Base-by-base conservation (phyloP, 768 basidiomycete genomes). In the Harrya chromipes region DNA sequence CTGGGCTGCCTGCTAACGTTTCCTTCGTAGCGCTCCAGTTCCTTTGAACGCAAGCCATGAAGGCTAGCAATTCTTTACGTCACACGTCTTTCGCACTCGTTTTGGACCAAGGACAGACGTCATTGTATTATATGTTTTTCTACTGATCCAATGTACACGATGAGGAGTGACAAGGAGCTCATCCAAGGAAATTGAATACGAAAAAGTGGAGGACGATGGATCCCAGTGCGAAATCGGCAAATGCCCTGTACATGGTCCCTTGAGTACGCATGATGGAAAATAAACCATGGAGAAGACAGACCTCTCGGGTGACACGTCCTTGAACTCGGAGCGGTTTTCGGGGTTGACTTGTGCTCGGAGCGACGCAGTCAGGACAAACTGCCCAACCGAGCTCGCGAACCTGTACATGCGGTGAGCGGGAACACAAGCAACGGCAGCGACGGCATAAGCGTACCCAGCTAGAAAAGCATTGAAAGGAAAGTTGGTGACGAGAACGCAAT, bases 391-490 rank as follows among this genome's bases (percentile, higher is more conserved):
- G 63, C 93, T 92, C 20, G 84, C 74, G 67, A 99, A 98, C 20
- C 97, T 98, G 52, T 11, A n/a, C 21, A 2, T 39, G 40, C n/a
- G 12, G 41, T 63, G 33, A 56, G 46, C 39, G 14, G 20, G 8
- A 10, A 37, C 12, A 19, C 37, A 42, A 35, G 23, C 46, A 7
- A 20, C 23, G 17, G 29, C 29, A 7, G 17, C 21, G 17, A 46
- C 31, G 1, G 16, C 13, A 40, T 17, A 4, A 29, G 71, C 90
- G 53, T 71, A 97, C 97, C 93, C 94, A 55, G 93, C 85, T 59
- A 97, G 70, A 73, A 99, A 99, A 34, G 97, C 93, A 59, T 99
- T 97, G 77, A 94, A 97, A 20, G 97, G 97, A 71, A 84, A 98
- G 73, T 84, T 88, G 50, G 93, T 93, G 54, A 99, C 78, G 57